Percentiles rank a stretch among this genome's conserved stretches.
Conservation (phyloP, 345 rosid species). For the Aurinia saxatilis region DNA sequence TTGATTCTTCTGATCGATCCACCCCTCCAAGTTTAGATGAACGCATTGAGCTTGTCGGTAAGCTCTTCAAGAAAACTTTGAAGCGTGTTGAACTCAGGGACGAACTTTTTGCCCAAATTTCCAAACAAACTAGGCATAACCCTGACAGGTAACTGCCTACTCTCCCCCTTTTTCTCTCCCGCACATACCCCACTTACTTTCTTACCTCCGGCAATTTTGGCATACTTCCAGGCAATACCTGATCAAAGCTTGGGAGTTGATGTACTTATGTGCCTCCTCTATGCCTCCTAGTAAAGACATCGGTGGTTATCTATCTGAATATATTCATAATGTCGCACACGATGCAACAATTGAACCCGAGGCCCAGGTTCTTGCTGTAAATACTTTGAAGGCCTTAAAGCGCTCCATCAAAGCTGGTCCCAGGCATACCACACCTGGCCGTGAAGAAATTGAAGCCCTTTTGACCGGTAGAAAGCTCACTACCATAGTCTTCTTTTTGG, state of each 20-base stretch:
- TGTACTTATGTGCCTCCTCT: constrained; percentile 91
- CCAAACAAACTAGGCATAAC: constrained; percentile 92
- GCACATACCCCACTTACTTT: neutral
- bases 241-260: constrained; percentile 91
- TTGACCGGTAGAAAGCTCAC: constrained; percentile 82
- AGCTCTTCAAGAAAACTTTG: constrained; percentile 76
- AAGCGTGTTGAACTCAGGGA: constrained; percentile 94
- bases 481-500: constrained; percentile 88
- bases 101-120: constrained; percentile 92
- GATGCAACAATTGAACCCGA: constrained; percentile 60
- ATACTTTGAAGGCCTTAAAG: constrained; percentile 82
- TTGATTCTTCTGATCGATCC: constrained; percentile 81
- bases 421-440: constrained; percentile 76
- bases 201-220: neutral
- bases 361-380: constrained; percentile 69
- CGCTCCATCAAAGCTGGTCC: constrained; percentile 96
- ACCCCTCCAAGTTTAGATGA: constrained; percentile 73
- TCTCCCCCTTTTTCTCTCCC: constrained; percentile 3
- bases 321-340: constrained; percentile 74
- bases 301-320: constrained; percentile 87
- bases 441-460: constrained; percentile 95
- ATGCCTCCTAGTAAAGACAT: constrained; percentile 99
- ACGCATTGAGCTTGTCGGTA: constrained; percentile 78
- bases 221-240: constrained; percentile 53
- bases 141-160: constrained; percentile 93